phyloP scores from a whole-genome alignment of 1,139 yeast species.

The Blastobotrys elegans region DNA sequence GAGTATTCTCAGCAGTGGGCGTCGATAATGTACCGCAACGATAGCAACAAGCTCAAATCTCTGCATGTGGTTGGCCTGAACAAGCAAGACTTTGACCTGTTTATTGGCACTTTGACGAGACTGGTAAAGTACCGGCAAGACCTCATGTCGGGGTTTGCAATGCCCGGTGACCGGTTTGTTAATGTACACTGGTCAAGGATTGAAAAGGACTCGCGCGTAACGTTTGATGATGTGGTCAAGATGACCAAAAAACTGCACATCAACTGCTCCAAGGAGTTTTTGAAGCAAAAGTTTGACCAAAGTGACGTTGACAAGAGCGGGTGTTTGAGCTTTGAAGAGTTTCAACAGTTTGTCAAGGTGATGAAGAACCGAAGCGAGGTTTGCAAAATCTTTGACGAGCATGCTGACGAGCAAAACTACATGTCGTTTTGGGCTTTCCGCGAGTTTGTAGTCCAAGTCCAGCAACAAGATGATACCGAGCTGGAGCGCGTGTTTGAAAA shows the following conservation, averaged over 20 bases:
- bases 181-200: constrained; percentile 47
- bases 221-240: constrained; percentile 62
- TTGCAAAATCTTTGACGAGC: constrained; percentile 36
- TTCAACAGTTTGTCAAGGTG: constrained; percentile 61
- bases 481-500: constrained; percentile 42
- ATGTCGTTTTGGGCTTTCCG: constrained; percentile 40
- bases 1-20: constrained; percentile 71
- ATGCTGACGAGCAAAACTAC: constrained; percentile 15
- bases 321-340: constrained; percentile 59
- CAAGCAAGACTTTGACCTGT: constrained; percentile 52
- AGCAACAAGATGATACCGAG: constrained; percentile 42
- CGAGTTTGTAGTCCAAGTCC: constrained; percentile 46
- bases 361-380: constrained; percentile 51
- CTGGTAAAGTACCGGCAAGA: constrained; percentile 48
- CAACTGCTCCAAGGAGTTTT: constrained; percentile 45
- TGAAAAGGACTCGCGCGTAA: constrained; percentile 41
- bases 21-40: constrained; percentile 59
- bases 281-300: constrained; percentile 42
- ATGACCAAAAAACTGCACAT: constrained; percentile 67
- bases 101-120: constrained; percentile 44
- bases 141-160: constrained; percentile 48
- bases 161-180: constrained; percentile 52
- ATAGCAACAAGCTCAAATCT: constrained; percentile 51
- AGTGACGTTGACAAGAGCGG: constrained; percentile 47
- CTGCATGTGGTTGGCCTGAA: constrained; percentile 74